Evolutionary conservation across 441 rosid species (phyloP).

Genomic region (Populus hybrid): DNA sequence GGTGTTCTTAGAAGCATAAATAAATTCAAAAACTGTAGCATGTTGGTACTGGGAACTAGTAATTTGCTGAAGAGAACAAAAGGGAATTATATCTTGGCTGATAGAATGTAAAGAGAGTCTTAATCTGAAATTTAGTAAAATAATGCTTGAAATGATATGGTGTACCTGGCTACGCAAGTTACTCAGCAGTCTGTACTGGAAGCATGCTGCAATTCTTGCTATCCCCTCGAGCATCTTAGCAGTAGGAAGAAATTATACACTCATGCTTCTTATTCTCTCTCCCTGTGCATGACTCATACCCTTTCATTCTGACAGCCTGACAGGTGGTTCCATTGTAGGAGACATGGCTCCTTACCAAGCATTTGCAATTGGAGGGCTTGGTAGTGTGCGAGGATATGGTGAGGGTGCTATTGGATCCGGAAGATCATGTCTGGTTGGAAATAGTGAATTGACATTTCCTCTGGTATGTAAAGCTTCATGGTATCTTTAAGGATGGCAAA

Average conservation of each 20-base stretch:
- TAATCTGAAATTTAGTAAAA: neutral
- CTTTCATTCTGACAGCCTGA: constrained; percentile 53
- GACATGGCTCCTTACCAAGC: constrained; percentile 99
- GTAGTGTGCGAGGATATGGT: constrained; percentile 93
- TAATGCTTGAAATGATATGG: neutral
- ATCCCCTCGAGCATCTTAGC: neutral
- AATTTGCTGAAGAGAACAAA: neutral
- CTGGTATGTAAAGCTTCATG: constrained; percentile 42
- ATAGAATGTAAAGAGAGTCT: neutral
- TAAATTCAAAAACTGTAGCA: neutral
- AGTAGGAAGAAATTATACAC: neutral
- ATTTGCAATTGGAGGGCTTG: constrained; percentile 87
- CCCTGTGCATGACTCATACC: constrained; percentile 20
- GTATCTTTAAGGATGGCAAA: neutral
- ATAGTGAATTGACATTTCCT: constrained; percentile 75
- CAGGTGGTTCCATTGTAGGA: constrained; percentile 97
- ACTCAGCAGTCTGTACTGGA: neutral
- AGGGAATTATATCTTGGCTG: neutral
- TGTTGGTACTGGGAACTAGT: neutral
- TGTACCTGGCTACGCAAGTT: neutral
- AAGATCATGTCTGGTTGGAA: constrained; percentile 82
- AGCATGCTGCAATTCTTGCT: neutral
- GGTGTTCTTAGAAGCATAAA: neutral
- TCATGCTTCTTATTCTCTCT: constrained; percentile 13
- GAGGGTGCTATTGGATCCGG: constrained; percentile 96